Conservation (phyloP, 768 basidiomycete genomes). For the Mycena alexandri region DNA sequence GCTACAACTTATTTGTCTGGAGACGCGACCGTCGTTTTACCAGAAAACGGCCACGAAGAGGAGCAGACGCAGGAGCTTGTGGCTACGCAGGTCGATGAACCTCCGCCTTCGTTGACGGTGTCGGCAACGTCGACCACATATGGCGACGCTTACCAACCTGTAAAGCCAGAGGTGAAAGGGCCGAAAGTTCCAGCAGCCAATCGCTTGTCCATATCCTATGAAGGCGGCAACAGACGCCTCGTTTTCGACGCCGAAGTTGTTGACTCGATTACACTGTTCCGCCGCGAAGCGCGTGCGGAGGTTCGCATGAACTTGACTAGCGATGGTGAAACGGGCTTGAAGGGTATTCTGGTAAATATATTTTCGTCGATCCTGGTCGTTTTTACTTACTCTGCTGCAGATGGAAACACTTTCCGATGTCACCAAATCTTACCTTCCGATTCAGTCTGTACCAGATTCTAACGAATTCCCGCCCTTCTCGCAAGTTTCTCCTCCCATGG, state of each 20-base stretch:
- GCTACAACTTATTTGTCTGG: slow-evolving; percentile 36
- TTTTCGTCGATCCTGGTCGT: slow-evolving; percentile 15
- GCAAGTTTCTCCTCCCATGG: slow-evolving; percentile 63
- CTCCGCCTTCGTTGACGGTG: slow-evolving; percentile 60
- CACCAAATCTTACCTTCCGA: slow-evolving; percentile 72
- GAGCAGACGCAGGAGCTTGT: slow-evolving; percentile 35
- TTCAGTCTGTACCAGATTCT: slow-evolving; percentile 61
- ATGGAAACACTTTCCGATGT: slow-evolving; percentile 60
- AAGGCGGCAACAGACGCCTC: slow-evolving; percentile 86
- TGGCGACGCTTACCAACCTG: slow-evolving; percentile 57
- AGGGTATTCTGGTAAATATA: slow-evolving; percentile 79
- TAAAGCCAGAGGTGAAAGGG: slow-evolving; percentile 53
- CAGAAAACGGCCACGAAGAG: slow-evolving; percentile 20
- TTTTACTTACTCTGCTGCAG: slow-evolving; percentile 54
- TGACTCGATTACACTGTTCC: slow-evolving; percentile 81
- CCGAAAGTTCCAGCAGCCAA: slow-evolving; percentile 77
- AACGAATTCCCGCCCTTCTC: slow-evolving; percentile 78
- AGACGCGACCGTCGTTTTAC: slow-evolving; percentile 42
- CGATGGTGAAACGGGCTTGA: slow-evolving; percentile 67
- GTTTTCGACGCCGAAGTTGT: slow-evolving; percentile 92
- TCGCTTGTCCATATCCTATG: slow-evolving; percentile 95
- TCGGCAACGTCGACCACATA: slow-evolving; percentile 58
- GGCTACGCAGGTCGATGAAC: slow-evolving; percentile 53
- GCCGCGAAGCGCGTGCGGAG: slow-evolving; percentile 89
- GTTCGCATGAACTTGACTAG: slow-evolving; percentile 73